Base-by-base conservation (phyloP, 305 asterid genomes). In the Euphrasia arctica region DNA sequence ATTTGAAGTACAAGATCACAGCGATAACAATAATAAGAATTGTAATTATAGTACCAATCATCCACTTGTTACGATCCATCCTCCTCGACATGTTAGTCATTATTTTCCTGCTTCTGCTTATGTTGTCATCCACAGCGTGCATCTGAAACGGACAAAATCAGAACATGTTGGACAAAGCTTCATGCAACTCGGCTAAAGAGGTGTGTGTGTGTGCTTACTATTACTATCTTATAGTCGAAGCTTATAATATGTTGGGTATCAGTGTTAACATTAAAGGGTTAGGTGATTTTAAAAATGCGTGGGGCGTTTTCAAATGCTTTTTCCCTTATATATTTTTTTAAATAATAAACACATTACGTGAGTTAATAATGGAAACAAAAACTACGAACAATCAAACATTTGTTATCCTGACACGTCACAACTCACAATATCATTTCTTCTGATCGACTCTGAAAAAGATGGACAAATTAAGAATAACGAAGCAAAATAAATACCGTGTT, bases 11-110 rank as follows among this genome's bases (percentile, higher is more conserved):
- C 75, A 88, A 61, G 72, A 88, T 61, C 69, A 79, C 74, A 43
- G 63, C 65, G 34, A 88, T 80, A 18, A 72, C 83, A 42, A 88
- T 32, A 34, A 83, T 75, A 45, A 88, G 80, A 8, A 80, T 70
- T 1, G 85, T 57, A 60, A 85, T 14, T 71, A 83, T 62, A 57
- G 71, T 59, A 60, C 89, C 85, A 5, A 85, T 83, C 4, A 82
- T 58, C 75, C 87, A 88, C 84, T 85, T 88, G 88, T 88, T 85
- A 48, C 80, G 77, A 67, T 73, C 67, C 89, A 85, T 82, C 83
- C 94, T 85, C 76, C 83, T 83, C 8, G 86, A 65, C 13, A 88
- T 88, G 79, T 71, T 68, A 4, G 75, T 76, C 73, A 88, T 62
- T n/a, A 85, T 75, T 67, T 56, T 88, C 77, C 65, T 82, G 83